Evolutionary conservation across 2,329 filamentous ascomycete genomes (phyloP), one percentile per base, ranked within the genome.

Genomic region (Setomelanomma holmii): DNA sequence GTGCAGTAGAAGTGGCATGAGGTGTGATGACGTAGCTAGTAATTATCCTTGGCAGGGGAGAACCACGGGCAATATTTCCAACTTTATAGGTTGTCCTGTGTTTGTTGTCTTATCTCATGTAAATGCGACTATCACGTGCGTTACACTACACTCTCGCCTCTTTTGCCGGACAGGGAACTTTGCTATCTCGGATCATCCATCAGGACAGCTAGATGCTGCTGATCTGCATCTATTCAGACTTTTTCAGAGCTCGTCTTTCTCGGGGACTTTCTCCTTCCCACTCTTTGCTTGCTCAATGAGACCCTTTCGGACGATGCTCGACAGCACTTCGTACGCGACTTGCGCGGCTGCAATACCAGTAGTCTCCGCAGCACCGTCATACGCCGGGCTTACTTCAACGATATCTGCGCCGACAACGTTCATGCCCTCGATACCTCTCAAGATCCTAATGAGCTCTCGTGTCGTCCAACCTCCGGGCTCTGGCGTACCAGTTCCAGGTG

Each of bases 401-500:
- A 96, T 85, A 75, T 96, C 93, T 0, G 91, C 93, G 1, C 91
- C 93, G 3, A 96, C 90, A 4, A 96, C 78, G 69, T 96, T 96
- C 71, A 96, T 73, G 0, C 80, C 84, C 77, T 96, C 92, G 36
- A 96, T 84, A 0, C 90, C 91, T 24, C 91, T 81, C 70, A 96
- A 75, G 51, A 96, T 91, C 11, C 89, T 81, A 58, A 96, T 93
- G 63, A 96, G 80, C 79, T 96, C 93, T 45, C 92, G 81, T 17
- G 89, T 96, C 5, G 90, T 95, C 92, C 92, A 96, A 33, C 92
- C 92, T 51, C 93, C 92, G 0, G 91, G 89, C 78, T 96, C 92
- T 0, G 92, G 92, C 0, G 92, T 96, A 1, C 92, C 93, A 0
- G 91, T 96, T 1, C 89, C 90, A 0, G 91, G 90, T 2, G 86